Evolutionary conservation across 768 basidiomycete genomes (phyloP), one percentile per base, ranked within the genome.

Genomic region (Leucocoprinus sp.): DNA sequence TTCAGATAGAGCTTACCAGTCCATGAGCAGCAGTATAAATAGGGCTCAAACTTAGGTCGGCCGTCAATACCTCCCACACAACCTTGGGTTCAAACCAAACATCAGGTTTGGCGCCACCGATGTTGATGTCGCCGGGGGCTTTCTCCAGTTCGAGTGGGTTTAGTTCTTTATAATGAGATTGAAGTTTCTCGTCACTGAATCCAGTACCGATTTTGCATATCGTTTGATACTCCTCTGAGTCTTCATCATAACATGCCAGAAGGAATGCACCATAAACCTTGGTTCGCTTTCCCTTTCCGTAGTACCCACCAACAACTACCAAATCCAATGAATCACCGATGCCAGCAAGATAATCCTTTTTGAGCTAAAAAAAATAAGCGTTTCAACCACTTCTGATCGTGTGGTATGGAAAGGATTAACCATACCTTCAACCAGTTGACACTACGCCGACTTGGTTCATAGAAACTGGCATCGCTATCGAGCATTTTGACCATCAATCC

Each of bases 401-500:
- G 5, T 17, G 8, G 3, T 14, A 14, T 6, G 9, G 17, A 18
- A 11, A 45, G 23, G 29, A 12, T n/a, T 23, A 11, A 15, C 43
- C 45, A 53, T 61, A 92, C 95, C 80, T 99, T 99, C 12, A 99
- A 69, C 96, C 96, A 99, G 59, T 98, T 97, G 44, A 97, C 85
- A 65, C 89, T 93, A 31, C 96, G 72, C 48, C 95, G 69, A 62
- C 91, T 95, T 7, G 96, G 96, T 64, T 97, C 93, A 59, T 99
- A 99, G 56, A 77, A 89, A 61, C 92, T 90, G 5, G 84, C 88
- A 29, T 91, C 84, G 37, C 78, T 84, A 33, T 95, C 90, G 14
- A 99, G 68, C 92, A 96, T 95, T 69, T 99, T 99, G 49, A 99
- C 91, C 96, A 99, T 99, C 37, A 99, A 75, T 8, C 96, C 96